Evolutionary conservation across 2,329 filamentous ascomycete species (phyloP), one percentile per base, ranked within the genome.

Genomic region (Monosporascus ibericus): DNA sequence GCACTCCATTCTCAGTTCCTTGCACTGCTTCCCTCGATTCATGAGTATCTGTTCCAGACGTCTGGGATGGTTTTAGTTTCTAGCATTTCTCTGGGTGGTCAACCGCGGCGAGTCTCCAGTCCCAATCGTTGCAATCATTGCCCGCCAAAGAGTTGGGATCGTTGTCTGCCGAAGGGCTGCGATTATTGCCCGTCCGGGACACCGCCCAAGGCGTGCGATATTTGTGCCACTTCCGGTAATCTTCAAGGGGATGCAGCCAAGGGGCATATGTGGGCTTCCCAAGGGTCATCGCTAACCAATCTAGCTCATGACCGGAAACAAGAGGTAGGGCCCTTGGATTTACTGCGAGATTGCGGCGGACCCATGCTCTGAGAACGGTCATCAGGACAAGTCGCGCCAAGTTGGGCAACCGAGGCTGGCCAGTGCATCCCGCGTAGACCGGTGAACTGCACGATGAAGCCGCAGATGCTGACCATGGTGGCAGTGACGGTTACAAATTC

Each of bases 401-500:
- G 62, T 30, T 66, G 64, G 7, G 52, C 53, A 24, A 67, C 44
- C 5, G 63, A 54, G 1, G 52, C 58, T 1, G 63, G 63, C 60
- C 61, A 66, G 47, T 67, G 60, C 57, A 63, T 58, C 1, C 52
- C 58, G 4, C 63, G 58, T 20, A 65, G 47, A 4, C 65, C 65
- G 15, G 62, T 52, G 24, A 68, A 68, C 46, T 68, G 66, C 1
- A 57, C 39, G 9, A 68, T 27, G 48, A 63, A 69, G 2, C 66
- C 66, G 5, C 46, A 36, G 11, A 67, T 36, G 3, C 51, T 49
- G 20, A 65, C 46, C 0, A 55, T 15, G 2, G 57, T 55, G 3
- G 55, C 63, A 11, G 63, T 53, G 1, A 60, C 52, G 11, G 40
- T 6, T 14, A 18, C 22, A 14, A 24, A 2, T 5, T 44, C n/a